Conservation (phyloP, 176 grass and related monocot species). For the Oryza meridionalis region DNA sequence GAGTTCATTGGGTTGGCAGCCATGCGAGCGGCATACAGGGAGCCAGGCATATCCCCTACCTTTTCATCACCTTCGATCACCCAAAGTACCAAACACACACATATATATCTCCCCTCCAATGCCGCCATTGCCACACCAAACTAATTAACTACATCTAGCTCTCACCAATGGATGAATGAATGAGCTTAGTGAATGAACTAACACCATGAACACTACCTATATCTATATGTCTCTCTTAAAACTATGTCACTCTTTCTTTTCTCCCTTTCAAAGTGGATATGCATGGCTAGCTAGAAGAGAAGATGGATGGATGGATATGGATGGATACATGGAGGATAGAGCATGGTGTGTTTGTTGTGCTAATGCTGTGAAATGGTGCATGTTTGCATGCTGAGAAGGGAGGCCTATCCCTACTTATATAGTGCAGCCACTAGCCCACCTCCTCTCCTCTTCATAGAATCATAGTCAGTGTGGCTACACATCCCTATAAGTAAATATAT, state of each 20-base stretch:
- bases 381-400: neutral
- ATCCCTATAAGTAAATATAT: too few species aligned
- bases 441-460: neutral
- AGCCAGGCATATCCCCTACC: conserved; percentile 63
- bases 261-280: neutral
- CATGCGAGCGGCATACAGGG: conserved; percentile 72
- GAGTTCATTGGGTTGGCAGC: conserved; percentile 29
- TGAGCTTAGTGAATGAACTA: too few species aligned
- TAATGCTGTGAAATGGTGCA: neutral
- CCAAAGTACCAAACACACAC: neutral
- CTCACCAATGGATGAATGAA: too few species aligned
- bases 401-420: neutral
- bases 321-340: neutral
- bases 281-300: neutral
- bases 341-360: neutral
- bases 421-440: neutral
- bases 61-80: conserved; percentile 36
- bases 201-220: too few species aligned
- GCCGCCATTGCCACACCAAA: neutral
- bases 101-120: neutral
- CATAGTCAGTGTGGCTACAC: too few species aligned
- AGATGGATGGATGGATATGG: neutral
- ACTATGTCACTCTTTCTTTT: neutral
- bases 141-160: neutral
- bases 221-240: too few species aligned